Conservation (phyloP, 164 flowering plant genomes). For the Aristolochia contorta region DNA sequence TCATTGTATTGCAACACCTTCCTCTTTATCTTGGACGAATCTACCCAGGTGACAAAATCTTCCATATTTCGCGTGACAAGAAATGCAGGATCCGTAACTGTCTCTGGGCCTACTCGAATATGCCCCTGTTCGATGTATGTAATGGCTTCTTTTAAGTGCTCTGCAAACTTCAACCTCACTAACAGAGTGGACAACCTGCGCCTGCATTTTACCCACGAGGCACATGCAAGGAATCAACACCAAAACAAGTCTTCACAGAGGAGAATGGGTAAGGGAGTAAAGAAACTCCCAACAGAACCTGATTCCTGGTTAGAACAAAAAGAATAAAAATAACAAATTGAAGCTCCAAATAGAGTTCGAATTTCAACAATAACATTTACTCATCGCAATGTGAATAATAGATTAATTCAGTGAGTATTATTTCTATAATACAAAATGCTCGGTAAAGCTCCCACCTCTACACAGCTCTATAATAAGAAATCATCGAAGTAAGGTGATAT, state of each 20-base stretch:
- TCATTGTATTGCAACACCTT: conserved; percentile 83
- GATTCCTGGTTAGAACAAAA: background rate
- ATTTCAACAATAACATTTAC: background rate
- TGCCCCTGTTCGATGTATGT: conserved; percentile 94
- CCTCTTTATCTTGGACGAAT: conserved; percentile 82
- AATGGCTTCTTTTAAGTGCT: conserved; percentile 75
- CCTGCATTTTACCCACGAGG: conserved; percentile 23
- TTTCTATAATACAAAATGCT: too few relatives aligned
- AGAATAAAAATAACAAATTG: background rate
- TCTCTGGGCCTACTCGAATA: conserved; percentile 86
- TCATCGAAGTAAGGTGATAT: too few relatives aligned
- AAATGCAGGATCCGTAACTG: conserved; percentile 88
- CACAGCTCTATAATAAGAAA: too few relatives aligned
- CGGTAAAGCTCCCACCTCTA: too few relatives aligned
- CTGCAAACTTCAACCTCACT: conserved; percentile 69
- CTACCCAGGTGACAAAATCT: conserved; percentile 93
- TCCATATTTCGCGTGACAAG: conserved; percentile 93
- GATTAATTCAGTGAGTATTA: too few relatives aligned
- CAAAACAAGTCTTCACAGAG: background rate
- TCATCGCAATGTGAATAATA: too few relatives aligned
- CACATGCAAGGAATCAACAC: background rate
- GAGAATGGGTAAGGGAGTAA: background rate
- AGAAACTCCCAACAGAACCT: background rate
- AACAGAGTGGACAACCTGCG: conserved; percentile 64
- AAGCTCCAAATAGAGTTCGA: background rate